Evolutionary conservation across 1,139 yeast species (phyloP), one percentile per base, ranked within the genome.

Genomic region (Taphrina sp.): DNA sequence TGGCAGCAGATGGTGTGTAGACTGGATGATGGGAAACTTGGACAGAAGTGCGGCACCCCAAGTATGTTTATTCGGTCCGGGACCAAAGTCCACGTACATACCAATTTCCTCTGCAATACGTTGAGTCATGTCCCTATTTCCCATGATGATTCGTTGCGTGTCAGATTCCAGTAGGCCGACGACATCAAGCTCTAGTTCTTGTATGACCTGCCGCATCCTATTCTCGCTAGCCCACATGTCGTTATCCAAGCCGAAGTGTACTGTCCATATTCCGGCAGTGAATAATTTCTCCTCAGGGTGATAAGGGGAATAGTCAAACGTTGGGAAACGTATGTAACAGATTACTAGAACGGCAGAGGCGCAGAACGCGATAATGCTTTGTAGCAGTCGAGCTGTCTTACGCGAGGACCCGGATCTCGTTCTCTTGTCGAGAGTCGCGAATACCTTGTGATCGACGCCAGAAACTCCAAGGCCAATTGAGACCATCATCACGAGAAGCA

Each of bases 211-310:
- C 58, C 83, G 74, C 96, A 92, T 90, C 64, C 97, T 79, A 39
- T 80, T 82, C 71, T 92, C 97, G 63, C 92, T 82, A 0, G 95
- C 94, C 98, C 98, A 92, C 95, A 92, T 85, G 68, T 90, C 96
- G 68, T 92, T 92, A 69, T 92, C 98, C 56, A 92, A 76, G 19
- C 96, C 98, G 67, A 92, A 92, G 71, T 92, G 98, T 61, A 92
- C 83, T 35, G 98, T 92, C 98, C 98, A 92, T 61, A 92, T 90
- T 66, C 96, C 98, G 0, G 96, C 90, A 1, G 95, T 89, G 66
- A 92, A 80, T 2, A 88, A 70, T 64, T 81, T 78, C 8, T 89
- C 79, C 10, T 83, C 83, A 22, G 85, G 82, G 66, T 90, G 92
- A 66, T 81, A 83, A 22, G 97, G 97, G 58, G 71, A 70, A 43